Evolutionary conservation across 345 rosid species (phyloP).

Genomic region (Angophora floribunda): DNA sequence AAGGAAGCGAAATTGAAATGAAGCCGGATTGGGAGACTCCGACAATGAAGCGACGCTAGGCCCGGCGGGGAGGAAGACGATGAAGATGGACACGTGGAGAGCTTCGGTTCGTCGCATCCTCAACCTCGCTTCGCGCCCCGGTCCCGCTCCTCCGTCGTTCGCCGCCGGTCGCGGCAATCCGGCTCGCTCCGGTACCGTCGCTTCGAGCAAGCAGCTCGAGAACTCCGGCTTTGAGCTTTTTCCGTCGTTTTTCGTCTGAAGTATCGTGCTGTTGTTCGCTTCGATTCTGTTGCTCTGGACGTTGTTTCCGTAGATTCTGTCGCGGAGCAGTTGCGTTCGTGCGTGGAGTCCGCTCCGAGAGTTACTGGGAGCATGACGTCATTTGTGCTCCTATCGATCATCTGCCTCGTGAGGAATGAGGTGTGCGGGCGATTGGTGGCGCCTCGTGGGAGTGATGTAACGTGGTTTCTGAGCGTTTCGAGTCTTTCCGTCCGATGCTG

Average conservation of each 20-base stretch:
- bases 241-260: neutral
- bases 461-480: neutral
- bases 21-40: no score
- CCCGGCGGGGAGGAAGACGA: neutral
- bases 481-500: neutral
- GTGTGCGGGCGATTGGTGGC: neutral
- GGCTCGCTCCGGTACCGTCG: neutral
- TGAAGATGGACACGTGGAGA: constrained; percentile 40
- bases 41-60: neutral
- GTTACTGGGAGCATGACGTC: neutral
- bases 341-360: neutral
- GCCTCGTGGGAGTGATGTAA: neutral
- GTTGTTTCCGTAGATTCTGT: neutral
- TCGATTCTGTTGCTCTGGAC: no score
- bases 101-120: constrained; percentile 13
- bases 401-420: neutral
- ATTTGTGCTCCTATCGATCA: neutral
- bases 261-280: neutral
- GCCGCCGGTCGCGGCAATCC: neutral
- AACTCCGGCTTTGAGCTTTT: neutral
- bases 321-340: neutral
- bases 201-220: neutral
- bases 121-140: constrained; percentile 10
- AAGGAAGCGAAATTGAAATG: neutral
- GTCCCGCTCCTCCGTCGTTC: constrained; percentile 7